These are phyloP conservation scores for Lasiosphaeria ovina DNA, from an alignment of 495 filamentous ascomycete species.

Conservation along the genomic window DNA sequence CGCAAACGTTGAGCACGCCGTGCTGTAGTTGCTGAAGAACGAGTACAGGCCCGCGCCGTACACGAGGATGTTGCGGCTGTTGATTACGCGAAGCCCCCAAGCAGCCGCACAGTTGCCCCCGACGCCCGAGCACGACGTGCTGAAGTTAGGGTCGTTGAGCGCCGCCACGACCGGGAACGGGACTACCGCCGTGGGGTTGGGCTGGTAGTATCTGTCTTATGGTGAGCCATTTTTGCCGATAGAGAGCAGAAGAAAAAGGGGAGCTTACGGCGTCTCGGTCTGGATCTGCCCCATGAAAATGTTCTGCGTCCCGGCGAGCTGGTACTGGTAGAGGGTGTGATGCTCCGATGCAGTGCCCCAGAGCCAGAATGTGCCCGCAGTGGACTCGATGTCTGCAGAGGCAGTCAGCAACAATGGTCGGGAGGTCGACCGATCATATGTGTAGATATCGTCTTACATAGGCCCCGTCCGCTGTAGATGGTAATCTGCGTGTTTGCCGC, in stretches of 20 bases:
- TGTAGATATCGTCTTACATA: conserved; percentile 34
- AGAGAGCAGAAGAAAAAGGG: conserved; percentile 22
- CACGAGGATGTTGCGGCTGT: conserved; percentile 56
- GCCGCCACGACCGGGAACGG: conserved; percentile 52
- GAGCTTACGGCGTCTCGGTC: conserved; percentile 67
- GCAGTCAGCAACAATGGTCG: not conserved
- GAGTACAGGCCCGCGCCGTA: conserved; percentile 74
- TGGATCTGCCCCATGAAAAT: conserved; percentile 76
- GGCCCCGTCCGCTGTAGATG: conserved; percentile 66
- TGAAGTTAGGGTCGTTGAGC: conserved; percentile 60
- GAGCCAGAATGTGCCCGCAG: conserved; percentile 55
- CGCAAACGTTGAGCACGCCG: conserved; percentile 40
- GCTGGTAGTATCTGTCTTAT: conserved; percentile 53
- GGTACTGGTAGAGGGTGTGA: conserved; percentile 77
- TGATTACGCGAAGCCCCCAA: conserved; percentile 64
- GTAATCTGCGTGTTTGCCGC: conserved; percentile 62
- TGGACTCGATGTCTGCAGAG: conserved; percentile 46
- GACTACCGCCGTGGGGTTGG: conserved; percentile 57
- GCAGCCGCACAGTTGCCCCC: conserved; percentile 54
- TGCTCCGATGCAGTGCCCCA: conserved; percentile 77
- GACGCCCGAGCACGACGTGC: conserved; percentile 42
- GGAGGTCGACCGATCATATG: too few species aligned
- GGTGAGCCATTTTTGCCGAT: not conserved
- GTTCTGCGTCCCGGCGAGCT: conserved; percentile 65
- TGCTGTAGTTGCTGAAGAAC: conserved; percentile 65